A percentile compares a stretch with the other conserved stretches of the same genome.
These are phyloP conservation scores for Microsporum canis DNA, from an alignment of 2,329 filamentous ascomycete species.

Conservation along the genomic window DNA sequence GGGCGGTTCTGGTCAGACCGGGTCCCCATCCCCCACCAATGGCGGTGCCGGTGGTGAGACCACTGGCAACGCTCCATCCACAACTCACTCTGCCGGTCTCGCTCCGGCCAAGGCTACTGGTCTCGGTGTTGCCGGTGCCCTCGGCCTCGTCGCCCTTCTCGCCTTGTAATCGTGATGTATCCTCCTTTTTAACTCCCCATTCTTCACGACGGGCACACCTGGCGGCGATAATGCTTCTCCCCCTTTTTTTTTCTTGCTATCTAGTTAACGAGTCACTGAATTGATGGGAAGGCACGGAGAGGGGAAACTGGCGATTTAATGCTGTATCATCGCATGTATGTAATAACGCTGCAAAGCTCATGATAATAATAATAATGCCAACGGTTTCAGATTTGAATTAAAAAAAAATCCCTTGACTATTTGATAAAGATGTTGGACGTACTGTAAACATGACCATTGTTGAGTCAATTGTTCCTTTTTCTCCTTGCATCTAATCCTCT, in stretches of 20 bases:
- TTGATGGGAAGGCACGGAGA: not conserved
- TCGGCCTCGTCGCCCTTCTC: conserved; percentile 9
- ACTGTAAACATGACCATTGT: not conserved
- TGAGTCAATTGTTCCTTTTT: not conserved
- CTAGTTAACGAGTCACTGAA: not conserved
- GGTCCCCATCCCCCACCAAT: conserved; percentile 16
- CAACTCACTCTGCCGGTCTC: not conserved
- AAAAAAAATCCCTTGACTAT: not conserved
- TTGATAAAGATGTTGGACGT: not conserved
- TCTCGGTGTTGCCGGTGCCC: conserved; percentile 8
- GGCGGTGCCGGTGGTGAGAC: conserved; percentile 14
- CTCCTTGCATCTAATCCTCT: conserved; percentile 41
- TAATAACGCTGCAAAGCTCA: not conserved
- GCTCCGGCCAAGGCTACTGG: not conserved
- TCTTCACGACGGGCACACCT: too few relatives aligned
- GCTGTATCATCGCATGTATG: not conserved
- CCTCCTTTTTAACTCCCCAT: too few relatives aligned
- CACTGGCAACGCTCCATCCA: conserved; percentile 17
- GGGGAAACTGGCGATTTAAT: not conserved
- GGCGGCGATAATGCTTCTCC: not conserved
- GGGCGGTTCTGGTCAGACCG: conserved; percentile 12
- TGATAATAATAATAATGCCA: conserved; percentile 2
- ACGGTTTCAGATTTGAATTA: not conserved
- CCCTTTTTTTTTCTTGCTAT: not conserved
- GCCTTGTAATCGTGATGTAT: conserved; percentile 3